A percentile compares a stretch with the other conserved stretches of the same genome.
These are phyloP conservation scores for Blastobotrys persicus DNA, from an alignment of 1,139 yeast species.

Conservation along the genomic window DNA sequence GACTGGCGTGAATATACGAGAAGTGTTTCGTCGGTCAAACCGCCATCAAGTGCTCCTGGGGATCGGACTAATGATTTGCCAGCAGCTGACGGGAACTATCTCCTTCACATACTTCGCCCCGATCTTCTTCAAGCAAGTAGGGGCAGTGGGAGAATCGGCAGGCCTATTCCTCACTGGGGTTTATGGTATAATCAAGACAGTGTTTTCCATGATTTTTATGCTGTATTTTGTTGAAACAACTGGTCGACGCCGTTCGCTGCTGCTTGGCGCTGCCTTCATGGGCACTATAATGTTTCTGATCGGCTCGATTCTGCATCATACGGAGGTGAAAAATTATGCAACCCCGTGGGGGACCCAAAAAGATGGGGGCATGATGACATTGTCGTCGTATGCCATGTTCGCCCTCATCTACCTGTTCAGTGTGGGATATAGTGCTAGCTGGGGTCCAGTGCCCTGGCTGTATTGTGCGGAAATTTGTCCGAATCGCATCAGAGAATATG, in stretches of 20 bases:
- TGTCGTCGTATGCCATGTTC: constrained; percentile 21
- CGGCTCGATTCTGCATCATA: no score
- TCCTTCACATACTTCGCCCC: constrained; percentile 48
- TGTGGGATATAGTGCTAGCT: constrained; percentile 37
- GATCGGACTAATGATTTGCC: constrained; percentile 18
- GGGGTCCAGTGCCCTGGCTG: constrained; percentile 43
- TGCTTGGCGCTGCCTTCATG: constrained; percentile 48
- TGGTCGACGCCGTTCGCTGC: constrained; percentile 50
- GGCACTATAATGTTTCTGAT: constrained; percentile 35
- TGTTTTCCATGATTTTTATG: constrained; percentile 49
- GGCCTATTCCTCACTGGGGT: constrained; percentile 48
- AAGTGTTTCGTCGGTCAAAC: not conserved
- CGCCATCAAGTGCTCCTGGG: not conserved
- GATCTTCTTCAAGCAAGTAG: constrained; percentile 43
- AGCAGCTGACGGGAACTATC: constrained; percentile 20
- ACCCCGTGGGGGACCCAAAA: not conserved
- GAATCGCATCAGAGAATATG: constrained; percentile 48
- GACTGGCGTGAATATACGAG: not conserved
- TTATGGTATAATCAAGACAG: constrained; percentile 47
- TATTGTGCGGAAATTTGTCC: constrained; percentile 56
- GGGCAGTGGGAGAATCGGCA: constrained; percentile 46
- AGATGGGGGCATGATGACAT: not conserved
- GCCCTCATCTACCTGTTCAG: constrained; percentile 38
- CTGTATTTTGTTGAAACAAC: constrained; percentile 46
- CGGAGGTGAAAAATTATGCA: no score